Base-by-base conservation (phyloP, 345 rosid genomes). In the Brassica cretica region DNA sequence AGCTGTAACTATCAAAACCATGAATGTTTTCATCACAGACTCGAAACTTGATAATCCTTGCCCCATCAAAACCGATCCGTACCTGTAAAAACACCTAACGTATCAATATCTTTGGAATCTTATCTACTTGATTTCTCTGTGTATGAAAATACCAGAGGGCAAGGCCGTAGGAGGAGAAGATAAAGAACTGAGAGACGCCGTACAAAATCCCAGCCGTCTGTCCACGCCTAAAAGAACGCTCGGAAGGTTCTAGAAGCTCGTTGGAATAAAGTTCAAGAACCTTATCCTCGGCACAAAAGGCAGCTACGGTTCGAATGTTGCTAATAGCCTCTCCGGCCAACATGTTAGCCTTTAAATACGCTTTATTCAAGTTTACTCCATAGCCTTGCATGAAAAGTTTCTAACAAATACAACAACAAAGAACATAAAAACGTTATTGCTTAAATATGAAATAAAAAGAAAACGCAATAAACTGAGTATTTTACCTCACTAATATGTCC, bases 401-500 rank as follows among this genome's bases (percentile, higher is more conserved):
- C 99, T 95, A 93, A 16, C 72, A 72, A 70, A 78, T 61, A 14
- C 11, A 77, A 29, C 55, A 0, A 35, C 1, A 44, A 55, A 8
- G 5, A 9, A 9, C 46, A 5, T 15, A 21, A 9, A 56, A 25
- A 18, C 41, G 0, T 6, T 16, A 27, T n/a, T 5, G 7, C 24
- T 6, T 1, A 46, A 46, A 46, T 46, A 12, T 51, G 19, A 76
- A 62, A 16, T 18, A 0, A 35, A 64, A 51, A 16, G 12, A 46
- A 46, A 12, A 27, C 51, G 51, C 25, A 1, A 70, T 59, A 61
- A 32, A 7, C 9, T 66, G 55, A 0, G 14, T 16, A 53, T 10
- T 39, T 1, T 83, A 95, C 99, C 99, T 95, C 99, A 24, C 99
- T 93, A 64, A 95, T 91, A 79, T 95, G 99, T n/a, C 99, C 98